A percentile compares a stretch with the other conserved stretches of the same genome.
phyloP scores from a whole-genome alignment of 2,329 filamentous ascomycete genomes.

The Curvularia sp. region DNA sequence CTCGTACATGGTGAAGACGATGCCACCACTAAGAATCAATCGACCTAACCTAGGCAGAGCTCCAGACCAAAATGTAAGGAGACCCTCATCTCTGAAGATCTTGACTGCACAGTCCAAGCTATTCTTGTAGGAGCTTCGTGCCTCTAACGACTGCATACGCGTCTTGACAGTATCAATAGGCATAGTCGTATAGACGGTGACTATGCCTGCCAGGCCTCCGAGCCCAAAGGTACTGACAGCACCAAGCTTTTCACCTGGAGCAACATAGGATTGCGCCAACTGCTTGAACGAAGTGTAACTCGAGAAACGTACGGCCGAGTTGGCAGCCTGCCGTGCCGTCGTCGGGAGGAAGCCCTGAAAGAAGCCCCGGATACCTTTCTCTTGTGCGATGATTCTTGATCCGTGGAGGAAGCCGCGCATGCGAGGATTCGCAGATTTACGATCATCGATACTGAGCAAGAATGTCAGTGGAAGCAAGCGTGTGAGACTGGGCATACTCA shows the following conservation, averaged over 20 bases:
- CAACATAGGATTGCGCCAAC: slow-evolving; percentile 87
- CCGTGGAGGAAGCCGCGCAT: slow-evolving; percentile 94
- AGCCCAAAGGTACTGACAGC: slow-evolving; percentile 87
- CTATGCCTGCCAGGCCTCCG: slow-evolving; percentile 84
- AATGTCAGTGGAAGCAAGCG: slow-evolving; percentile 2
- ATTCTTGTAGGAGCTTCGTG: slow-evolving; percentile 81
- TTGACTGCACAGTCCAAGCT: slow-evolving; percentile 80
- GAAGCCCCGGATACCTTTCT: slow-evolving; percentile 88
- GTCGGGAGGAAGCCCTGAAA: slow-evolving; percentile 97
- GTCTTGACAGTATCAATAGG: slow-evolving; percentile 95
- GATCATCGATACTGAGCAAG: slow-evolving; percentile 80
- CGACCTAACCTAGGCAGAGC: slow-evolving; percentile 84
- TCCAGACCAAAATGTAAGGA: slow-evolving; percentile 93
- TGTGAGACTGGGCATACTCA: slow-evolving; percentile 24
- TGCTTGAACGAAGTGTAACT: slow-evolving; percentile 92
- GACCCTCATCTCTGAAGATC: slow-evolving; percentile 87
- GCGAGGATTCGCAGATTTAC: slow-evolving; percentile 82
- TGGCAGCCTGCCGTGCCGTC: slow-evolving; percentile 91
- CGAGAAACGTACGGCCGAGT: slow-evolving; percentile 89
- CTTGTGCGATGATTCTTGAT: slow-evolving; percentile 82
- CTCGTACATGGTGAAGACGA: slow-evolving; percentile 98
- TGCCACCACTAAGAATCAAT: slow-evolving; percentile 89
- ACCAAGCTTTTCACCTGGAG: slow-evolving; percentile 93
- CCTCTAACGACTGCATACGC: slow-evolving; percentile 93
- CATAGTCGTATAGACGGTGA: slow-evolving; percentile 79